Conservation (phyloP, 371 early-diverging fungal genomes). For the Racocetra persica region DNA sequence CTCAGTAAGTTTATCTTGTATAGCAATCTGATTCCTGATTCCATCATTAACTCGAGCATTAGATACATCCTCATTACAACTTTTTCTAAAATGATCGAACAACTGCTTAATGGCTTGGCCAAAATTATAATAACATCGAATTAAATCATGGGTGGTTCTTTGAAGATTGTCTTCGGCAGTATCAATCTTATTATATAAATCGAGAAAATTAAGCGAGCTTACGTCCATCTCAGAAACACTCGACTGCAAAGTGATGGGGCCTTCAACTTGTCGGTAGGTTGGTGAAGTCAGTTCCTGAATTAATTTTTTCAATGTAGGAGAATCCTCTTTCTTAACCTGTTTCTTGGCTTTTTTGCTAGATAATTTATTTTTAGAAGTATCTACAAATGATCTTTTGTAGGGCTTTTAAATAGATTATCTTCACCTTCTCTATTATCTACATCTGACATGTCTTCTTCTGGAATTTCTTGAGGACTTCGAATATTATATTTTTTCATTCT, state of each 20-base stretch:
- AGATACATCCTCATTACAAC: conserved; percentile 11
- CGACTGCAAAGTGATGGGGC: too few species aligned
- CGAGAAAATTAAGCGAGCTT: conserved; percentile 11
- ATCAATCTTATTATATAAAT: conserved; percentile 23
- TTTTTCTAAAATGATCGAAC: conserved; percentile 20
- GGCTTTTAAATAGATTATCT: too few species aligned
- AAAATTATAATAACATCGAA: background rate
- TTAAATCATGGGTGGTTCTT: conserved; percentile 25
- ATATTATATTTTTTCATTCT: background rate
- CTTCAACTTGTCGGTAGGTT: too few species aligned
- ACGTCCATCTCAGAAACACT: background rate
- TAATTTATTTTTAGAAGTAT: too few species aligned
- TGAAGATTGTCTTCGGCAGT: background rate
- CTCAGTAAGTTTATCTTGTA: too few species aligned
- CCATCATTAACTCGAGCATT: conserved; percentile 6
- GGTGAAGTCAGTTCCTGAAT: too few species aligned
- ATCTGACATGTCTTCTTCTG: background rate
- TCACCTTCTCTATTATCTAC: background rate
- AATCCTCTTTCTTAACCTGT: too few species aligned
- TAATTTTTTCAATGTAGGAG: too few species aligned
- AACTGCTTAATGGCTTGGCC: conserved; percentile 9
- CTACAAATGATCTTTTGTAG: too few species aligned
- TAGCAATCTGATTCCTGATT: background rate
- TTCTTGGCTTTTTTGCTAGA: too few species aligned
- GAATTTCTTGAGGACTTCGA: background rate